Percentiles rank a stretch among this genome's conserved stretches.
Conservation (phyloP, 2,329 filamentous ascomycete genomes). For the Gnomoniopsis smithogilvyi region DNA sequence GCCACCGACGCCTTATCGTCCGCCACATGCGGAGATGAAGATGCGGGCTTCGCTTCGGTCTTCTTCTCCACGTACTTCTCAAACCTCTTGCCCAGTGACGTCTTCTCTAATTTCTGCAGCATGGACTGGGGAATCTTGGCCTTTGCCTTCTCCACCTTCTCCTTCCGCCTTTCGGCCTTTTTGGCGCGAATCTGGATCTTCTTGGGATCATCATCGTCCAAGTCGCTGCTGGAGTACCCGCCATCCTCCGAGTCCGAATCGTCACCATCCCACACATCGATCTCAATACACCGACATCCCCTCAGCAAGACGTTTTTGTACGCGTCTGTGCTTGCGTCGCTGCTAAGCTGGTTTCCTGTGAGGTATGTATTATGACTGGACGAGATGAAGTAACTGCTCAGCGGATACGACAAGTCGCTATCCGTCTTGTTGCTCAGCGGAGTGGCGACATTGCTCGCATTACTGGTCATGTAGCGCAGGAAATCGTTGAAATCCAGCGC, state of each 20-base stretch:
- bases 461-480: conserved; percentile 54
- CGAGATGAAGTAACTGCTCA: conserved; percentile 90
- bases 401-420: conserved; percentile 65
- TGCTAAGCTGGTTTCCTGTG: conserved; percentile 82
- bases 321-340: conserved; percentile 80
- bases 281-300: conserved; percentile 87
- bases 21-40: neutral
- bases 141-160: conserved; percentile 60
- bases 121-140: conserved; percentile 48
- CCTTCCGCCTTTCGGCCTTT: conserved; percentile 43
- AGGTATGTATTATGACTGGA: conserved; percentile 96
- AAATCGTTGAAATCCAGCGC: conserved; percentile 47
- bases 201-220: conserved; percentile 48
- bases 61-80: conserved; percentile 32
- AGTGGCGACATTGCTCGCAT: conserved; percentile 39
- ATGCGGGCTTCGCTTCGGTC: conserved; percentile 16
- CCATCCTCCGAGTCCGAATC: conserved; percentile 61
- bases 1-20: neutral
- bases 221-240: conserved; percentile 57
- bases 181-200: conserved; percentile 47
- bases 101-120: conserved; percentile 44
- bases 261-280: conserved; percentile 92
- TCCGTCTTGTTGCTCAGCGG: conserved; percentile 27
- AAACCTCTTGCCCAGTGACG: conserved; percentile 41
- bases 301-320: conserved; percentile 82